Evolutionary conservation across 2,329 filamentous ascomycete genomes (phyloP).

Genomic region (Biscogniauxia sp.): DNA sequence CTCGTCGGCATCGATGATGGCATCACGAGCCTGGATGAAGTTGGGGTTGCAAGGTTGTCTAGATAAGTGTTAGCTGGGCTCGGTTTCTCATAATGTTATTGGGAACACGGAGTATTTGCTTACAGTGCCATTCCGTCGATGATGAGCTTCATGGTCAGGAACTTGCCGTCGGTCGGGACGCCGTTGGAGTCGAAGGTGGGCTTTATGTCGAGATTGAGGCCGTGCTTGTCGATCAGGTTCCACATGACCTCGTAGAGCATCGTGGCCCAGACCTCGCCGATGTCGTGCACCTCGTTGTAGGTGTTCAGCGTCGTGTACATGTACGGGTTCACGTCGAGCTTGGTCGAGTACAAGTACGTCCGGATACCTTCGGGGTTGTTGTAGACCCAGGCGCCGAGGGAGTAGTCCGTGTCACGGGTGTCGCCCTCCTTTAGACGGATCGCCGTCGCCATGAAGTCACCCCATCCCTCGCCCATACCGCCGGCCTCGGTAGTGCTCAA

Average conservation of each 20-base stretch:
- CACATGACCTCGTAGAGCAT: conserved; percentile 53
- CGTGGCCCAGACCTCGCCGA: conserved; percentile 48
- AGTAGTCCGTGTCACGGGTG: conserved; percentile 43
- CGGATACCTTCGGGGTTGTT: conserved; percentile 41
- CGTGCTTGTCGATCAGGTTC: conserved; percentile 51
- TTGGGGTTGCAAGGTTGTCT: conserved; percentile 50
- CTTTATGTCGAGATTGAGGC: conserved; percentile 40
- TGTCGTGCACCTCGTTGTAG: conserved; percentile 40
- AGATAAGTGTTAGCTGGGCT: neutral
- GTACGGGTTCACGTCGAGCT: conserved; percentile 42
- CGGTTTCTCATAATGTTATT: neutral
- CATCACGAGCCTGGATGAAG: conserved; percentile 46
- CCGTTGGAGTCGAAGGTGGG: conserved; percentile 40
- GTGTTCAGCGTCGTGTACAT: conserved; percentile 40
- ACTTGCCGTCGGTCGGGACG: conserved; percentile 47
- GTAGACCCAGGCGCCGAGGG: conserved; percentile 45
- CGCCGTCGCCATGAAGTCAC: conserved; percentile 48
- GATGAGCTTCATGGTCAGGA: conserved; percentile 47
- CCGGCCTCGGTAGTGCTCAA: conserved; percentile 41
- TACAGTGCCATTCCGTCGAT: conserved; percentile 46
- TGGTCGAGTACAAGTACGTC: conserved; percentile 45
- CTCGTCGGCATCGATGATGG: conserved; percentile 48
- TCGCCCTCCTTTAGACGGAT: conserved; percentile 44
- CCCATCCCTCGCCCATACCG: conserved; percentile 52
- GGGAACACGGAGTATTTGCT: conserved; percentile 10